These are phyloP conservation scores for Curvularia eragrostidis DNA, from an alignment of 2,329 filamentous ascomycete genomes.

Conservation along the genomic window DNA sequence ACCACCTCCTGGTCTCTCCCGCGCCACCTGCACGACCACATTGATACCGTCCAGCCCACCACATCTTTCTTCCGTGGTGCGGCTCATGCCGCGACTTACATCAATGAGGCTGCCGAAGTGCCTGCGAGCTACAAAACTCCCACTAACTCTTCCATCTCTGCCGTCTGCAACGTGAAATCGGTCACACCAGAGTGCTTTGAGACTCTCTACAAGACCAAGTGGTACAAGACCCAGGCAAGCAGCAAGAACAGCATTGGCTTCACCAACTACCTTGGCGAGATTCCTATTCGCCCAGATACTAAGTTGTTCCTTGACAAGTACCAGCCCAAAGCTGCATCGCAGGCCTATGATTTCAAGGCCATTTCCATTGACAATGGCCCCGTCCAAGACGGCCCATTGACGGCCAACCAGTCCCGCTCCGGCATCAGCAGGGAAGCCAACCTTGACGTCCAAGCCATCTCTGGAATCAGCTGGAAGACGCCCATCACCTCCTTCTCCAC, in stretches of 20 bases:
- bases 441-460: slow-evolving; percentile 68
- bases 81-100: slow-evolving; percentile 33
- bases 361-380: slow-evolving; percentile 64
- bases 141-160: slow-evolving; percentile 42
- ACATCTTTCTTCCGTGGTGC: slow-evolving; percentile 60
- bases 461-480: slow-evolving; percentile 62
- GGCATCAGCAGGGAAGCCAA: slow-evolving; percentile 64
- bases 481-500: slow-evolving; percentile 66
- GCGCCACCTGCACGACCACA: slow-evolving; percentile 62
- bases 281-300: slow-evolving; percentile 63
- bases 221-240: slow-evolving; percentile 57
- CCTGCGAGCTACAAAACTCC: slow-evolving; percentile 38
- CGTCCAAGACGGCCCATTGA: slow-evolving; percentile 54
- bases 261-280: slow-evolving; percentile 58
- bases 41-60: slow-evolving; percentile 67
- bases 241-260: slow-evolving; percentile 57
- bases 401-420: slow-evolving; percentile 35
- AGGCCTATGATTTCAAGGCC: slow-evolving; percentile 63
- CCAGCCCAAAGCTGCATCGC: slow-evolving; percentile 57
- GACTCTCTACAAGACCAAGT: slow-evolving; percentile 61
- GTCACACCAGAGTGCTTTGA: slow-evolving; percentile 63
- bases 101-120: slow-evolving; percentile 31
- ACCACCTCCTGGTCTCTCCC: slow-evolving; percentile 66
- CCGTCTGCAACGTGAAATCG: slow-evolving; percentile 59
- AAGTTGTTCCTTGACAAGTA: slow-evolving; percentile 63